Evolutionary conservation across 2,329 filamentous ascomycete species (phyloP), one percentile per base, ranked within the genome.

Genomic region (Parascedosporium putredinis): DNA sequence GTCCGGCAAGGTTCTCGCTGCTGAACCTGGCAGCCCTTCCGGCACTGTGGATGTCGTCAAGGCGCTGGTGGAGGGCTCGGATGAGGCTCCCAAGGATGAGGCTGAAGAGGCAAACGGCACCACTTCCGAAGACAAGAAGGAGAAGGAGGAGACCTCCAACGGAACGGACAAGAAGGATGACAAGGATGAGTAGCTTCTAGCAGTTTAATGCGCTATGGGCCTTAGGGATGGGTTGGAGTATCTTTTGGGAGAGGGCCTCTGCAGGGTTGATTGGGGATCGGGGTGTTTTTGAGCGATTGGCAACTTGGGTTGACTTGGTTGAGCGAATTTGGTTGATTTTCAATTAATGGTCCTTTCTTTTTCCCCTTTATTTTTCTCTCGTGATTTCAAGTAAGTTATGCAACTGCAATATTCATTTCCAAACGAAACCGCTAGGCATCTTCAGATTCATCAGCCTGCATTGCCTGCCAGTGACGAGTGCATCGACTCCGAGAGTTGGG

Each of bases 11-110:
- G 80, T 95, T 20, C 74, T 94, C 33, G 78, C 86, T 18, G 76
- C 81, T 31, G 78, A 91, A 68, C 66, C 83, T 1, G 91, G 89
- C 52, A 80, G 85, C 29, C 90, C 91, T 7, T 81, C 80, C 52
- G 82, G 76, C 8, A 96, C 91, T 4, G 76, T 91, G 24, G 80
- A 86, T 14, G 81, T 81, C 22, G 88, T 93, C 20, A 81, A 83
- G 71, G 79, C 79, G 61, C 67, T 95, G 38, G 79, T 90, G 24
- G 72, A 74, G 50, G 67, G 68, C 48, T 59, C 57, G 16, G 59
- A 60, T 23, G 58, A 64, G 53, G 57, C 55, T 47, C 64, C 63
- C 23, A 24, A 38, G 14, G 36, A 50, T 5, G 38, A 55, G 43
- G 34, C 34, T 4, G 33, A 54, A 51, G 23, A 55, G 29, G 18